Percentiles rank a stretch among this genome's conserved stretches.
phyloP scores from a whole-genome alignment of 2,329 filamentous ascomycete genomes.

The Pestalotiopsis sp. region DNA sequence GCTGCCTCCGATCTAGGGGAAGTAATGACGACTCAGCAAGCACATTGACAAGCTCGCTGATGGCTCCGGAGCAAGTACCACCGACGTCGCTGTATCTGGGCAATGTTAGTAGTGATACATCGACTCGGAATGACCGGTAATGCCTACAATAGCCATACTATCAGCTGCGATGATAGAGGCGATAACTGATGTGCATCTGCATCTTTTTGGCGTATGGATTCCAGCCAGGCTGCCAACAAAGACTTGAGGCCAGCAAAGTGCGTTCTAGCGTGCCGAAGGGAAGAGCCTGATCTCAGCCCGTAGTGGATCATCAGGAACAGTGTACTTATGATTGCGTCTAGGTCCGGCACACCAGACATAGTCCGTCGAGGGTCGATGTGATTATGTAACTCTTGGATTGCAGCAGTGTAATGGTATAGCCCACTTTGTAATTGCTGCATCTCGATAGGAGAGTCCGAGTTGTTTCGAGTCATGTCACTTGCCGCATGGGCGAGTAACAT shows the following conservation, averaged over 20 bases:
- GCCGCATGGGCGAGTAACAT: conserved; percentile 12
- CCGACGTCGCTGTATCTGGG: neutral
- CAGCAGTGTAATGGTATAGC: conserved; percentile 1
- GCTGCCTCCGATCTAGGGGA: neutral
- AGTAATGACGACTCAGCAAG: neutral
- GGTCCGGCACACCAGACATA: neutral
- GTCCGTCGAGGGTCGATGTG: neutral
- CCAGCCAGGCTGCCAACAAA: neutral
- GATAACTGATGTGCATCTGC: neutral
- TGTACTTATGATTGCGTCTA: conserved; percentile 9
- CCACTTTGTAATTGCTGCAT: neutral
- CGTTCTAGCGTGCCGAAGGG: neutral
- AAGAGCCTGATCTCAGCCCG: neutral
- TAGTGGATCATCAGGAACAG: conserved; percentile 15
- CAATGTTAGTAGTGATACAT: neutral
- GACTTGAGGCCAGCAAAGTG: conserved; percentile 10
- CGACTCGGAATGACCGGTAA: neutral
- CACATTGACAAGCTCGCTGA: neutral
- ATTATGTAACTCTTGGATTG: neutral
- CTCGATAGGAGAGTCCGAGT: neutral
- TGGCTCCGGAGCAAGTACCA: neutral
- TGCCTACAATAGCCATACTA: neutral
- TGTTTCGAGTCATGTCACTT: conserved; percentile 6
- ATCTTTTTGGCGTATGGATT: neutral
- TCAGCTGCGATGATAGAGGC: neutral